Base-by-base conservation (phyloP, 2,329 filamentous ascomycete species). In the Teratosphaeriaceae sp. region DNA sequence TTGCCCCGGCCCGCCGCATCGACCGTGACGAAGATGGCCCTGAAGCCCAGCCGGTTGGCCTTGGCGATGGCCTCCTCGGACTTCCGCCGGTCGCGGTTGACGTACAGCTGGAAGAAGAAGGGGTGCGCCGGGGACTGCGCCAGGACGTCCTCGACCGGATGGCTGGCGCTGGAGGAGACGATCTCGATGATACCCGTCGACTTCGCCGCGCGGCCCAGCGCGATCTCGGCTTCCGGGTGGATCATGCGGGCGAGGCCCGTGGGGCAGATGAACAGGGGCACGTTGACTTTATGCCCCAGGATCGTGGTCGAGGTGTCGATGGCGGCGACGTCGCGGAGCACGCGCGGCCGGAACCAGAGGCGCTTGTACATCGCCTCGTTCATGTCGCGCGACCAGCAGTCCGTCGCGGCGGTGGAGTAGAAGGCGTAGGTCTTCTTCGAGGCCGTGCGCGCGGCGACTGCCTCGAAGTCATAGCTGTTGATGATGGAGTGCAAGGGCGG, bases 81-180 rank as follows among this genome's bases (percentile, higher is more conserved):
- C 41, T 75, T 73, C 7, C 56, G 43, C 0, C 76, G 67, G 45
- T 79, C 66, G 49, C 73, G 74, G 59, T 81, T 73, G 39, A 82
- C 74, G 53, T 82, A 83, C 7, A 83, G 66, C 56, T 82, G 79
- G 56, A 80, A 79, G 65, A 79, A 76, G 43, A 73, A 61, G 2
- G 59, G 62, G 31, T 59, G 55, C 16, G 48, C 43, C 3, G 51
- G 48, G 40, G 46, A 50, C 19, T 51, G 40, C 2, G 48, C 41
- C 15, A 61, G 38, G 37, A 64, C 60, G 21, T 62, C 59, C 6
- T 47, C 46, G 18, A 58, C 40, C 11, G 58, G 59, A 44, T 56
- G 59, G 15, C 50, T 55, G 2, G 59, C 57, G 36, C 59, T 62
- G 29, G 51, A 57, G 9, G 58, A 63, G 4, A 58, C 45, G 8